These are phyloP conservation scores for Malus fusca DNA, from an alignment of 306 rosid genomes.

Conservation along the genomic window DNA sequence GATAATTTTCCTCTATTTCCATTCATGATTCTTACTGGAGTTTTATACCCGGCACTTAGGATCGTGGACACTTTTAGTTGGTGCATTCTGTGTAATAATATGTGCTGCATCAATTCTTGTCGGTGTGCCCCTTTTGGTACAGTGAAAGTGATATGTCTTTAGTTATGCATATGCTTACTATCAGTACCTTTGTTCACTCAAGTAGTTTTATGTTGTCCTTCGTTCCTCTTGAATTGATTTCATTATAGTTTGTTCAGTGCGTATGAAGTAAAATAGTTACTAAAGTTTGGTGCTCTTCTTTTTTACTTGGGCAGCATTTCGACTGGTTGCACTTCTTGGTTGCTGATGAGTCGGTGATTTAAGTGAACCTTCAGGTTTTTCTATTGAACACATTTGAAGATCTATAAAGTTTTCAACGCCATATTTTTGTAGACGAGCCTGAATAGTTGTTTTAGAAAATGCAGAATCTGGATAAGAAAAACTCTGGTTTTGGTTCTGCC, in stretches of 20 bases:
- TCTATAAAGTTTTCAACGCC: slow-evolving; percentile 17
- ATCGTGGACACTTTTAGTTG: background rate
- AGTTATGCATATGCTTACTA: background rate
- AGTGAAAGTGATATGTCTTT: background rate
- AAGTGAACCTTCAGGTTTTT: slow-evolving; percentile 21
- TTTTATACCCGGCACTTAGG: background rate
- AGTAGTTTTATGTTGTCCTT: background rate
- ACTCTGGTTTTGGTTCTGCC: slow-evolving; percentile 17
- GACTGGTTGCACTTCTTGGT: slow-evolving; percentile 16
- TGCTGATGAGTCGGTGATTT: slow-evolving; percentile 17
- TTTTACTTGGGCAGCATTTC: slow-evolving; percentile 6
- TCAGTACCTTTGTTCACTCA: background rate
- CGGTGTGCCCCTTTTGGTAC: background rate
- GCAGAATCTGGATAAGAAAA: slow-evolving; percentile 29
- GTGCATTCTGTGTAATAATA: background rate
- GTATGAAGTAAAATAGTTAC: background rate
- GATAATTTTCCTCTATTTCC: background rate
- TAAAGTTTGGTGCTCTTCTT: background rate
- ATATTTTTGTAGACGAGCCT: slow-evolving; percentile 7
- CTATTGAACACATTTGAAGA: slow-evolving; percentile 8
- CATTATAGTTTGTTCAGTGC: background rate
- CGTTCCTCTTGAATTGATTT: background rate
- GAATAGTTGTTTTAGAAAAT: slow-evolving; percentile 21
- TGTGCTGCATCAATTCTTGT: background rate
- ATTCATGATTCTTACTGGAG: background rate